Evolutionary conservation across 352 stramenopile genomes (phyloP), one percentile per base, ranked within the genome.

Genomic region (Globisporangium viniferum): DNA sequence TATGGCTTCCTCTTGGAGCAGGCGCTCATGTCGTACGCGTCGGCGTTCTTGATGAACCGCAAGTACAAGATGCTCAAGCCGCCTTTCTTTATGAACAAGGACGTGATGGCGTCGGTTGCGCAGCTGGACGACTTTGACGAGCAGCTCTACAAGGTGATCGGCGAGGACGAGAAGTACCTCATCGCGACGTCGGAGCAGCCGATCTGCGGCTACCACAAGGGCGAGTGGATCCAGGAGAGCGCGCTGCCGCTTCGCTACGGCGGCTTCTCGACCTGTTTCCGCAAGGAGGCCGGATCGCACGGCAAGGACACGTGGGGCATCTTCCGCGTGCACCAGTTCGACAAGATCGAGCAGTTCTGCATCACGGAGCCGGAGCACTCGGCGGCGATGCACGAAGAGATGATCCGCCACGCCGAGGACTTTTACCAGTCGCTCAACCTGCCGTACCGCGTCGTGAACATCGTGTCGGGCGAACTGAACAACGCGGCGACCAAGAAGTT

Each of bases 61-160:
- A 88, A 97, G 61, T 99, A 99, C 84, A 98, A 98, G 71, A 94
- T 99, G 67, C 76, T 99, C 33, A 98, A 99, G 88, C 98, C 98
- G 31, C 98, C 98, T 56, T 99, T 97, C 82, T 99, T 99, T 72
- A 99, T 99, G 97, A 99, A 99, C 79, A 99, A 99, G 90, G 97
- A 99, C 22, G 77, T 94, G 35, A 99, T 99, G 98, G 90, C 94
- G 57, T 91, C 90, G 18, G 98, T 99, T 56, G 98, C 98, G 33
- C 97, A 99, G 80, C 88, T 99, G 48, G 97, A 99, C 67, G 97
- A 99, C 74, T 99, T 99, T 79, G 98, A 99, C 79, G 98, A 99
- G 80, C 96, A 99, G 76, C 82, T 99, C 9, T 99, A 99, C 90
- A 99, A 99, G 82, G 98, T 99, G 64, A 81, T 91, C 20, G 90